Evolutionary conservation across 352 stramenopile genomes (phyloP), one percentile per base, ranked within the genome.

Genomic region (Thraustochytrium sp.): DNA sequence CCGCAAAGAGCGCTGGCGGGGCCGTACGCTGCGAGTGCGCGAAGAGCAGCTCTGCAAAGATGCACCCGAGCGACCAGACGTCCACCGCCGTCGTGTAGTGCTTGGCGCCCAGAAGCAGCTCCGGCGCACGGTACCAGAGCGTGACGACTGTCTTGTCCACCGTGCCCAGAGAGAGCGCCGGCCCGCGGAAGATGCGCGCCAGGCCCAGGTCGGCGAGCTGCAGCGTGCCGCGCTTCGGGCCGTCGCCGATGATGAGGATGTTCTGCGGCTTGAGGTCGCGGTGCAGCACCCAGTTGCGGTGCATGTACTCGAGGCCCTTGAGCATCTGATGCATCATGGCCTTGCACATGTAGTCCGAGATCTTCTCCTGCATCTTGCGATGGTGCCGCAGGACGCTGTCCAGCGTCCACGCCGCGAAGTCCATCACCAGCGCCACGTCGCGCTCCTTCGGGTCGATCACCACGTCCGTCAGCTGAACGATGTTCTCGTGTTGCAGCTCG

Each of bases 401-500:
- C 21, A 84, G 46, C 5, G 76, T 84, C 29, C 36, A 68, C 5
- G 36, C 37, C 13, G 76, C 63, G 46, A 83, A 84, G 23, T 84
- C 76, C 76, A 84, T 84, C 21, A 84, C 76, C 11, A 84, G 38
- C 11, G 76, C 76, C 31, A 82, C 65, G 37, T 84, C 76, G 48
- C 61, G 44, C 36, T 73, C 65, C 48, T 84, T 84, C 18, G 56
- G 61, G 53, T 84, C 78, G 38, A 85, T 84, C 0, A 85, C 73
- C 18, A 85, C 64, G 56, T 85, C 78, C 5, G 51, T 85, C 21
- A 85, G 65, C 36, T 96, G 89, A 37, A 99, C 97, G 86, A 99
- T 98, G 87, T 99, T 99, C 56, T 95, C 91, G 89, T 99, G 97
- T 84, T 94, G 94, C 4, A 99, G 91, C 88, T 99, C 95, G 38